These are phyloP conservation scores for Trypethelium eluteriae DNA, from an alignment of 495 filamentous ascomycete species.

Conservation along the genomic window DNA sequence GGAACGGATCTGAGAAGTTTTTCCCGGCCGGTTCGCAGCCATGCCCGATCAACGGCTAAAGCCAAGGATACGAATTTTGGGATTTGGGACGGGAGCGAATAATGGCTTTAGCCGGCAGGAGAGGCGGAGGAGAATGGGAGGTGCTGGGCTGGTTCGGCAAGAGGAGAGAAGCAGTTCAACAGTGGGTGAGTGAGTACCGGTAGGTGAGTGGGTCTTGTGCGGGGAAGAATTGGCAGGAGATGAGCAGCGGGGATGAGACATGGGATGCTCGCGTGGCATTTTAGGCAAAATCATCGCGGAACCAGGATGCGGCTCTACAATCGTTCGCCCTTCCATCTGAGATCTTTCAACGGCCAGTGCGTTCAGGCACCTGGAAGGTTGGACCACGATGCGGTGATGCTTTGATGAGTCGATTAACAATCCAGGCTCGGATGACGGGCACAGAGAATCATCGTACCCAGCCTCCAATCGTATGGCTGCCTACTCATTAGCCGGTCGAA, in stretches of 20 bases:
- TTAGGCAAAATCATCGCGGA: background rate
- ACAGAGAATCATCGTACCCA: too few relatives aligned
- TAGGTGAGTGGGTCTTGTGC: background rate
- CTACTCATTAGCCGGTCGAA: background rate
- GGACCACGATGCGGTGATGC: too few relatives aligned
- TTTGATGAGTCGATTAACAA: too few relatives aligned
- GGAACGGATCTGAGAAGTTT: constrained; percentile 1
- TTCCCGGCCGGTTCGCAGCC: background rate
- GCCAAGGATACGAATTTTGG: background rate
- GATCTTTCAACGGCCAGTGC: background rate
- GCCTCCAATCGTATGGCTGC: too few relatives aligned
- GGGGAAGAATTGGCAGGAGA: background rate
- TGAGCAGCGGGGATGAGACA: background rate
- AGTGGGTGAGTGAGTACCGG: background rate
- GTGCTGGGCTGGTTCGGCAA: background rate
- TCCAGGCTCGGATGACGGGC: too few relatives aligned
- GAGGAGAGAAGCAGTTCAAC: too few relatives aligned
- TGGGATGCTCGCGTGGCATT: constrained; percentile 1
- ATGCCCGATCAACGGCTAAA: background rate
- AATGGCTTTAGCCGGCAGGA: background rate
- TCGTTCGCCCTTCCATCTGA: background rate
- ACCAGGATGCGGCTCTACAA: background rate
- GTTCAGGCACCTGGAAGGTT: background rate
- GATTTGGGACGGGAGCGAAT: background rate
- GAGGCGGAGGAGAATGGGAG: background rate